phyloP scores from a whole-genome alignment of 768 basidiomycete species.

The Termitomyces sp. region DNA sequence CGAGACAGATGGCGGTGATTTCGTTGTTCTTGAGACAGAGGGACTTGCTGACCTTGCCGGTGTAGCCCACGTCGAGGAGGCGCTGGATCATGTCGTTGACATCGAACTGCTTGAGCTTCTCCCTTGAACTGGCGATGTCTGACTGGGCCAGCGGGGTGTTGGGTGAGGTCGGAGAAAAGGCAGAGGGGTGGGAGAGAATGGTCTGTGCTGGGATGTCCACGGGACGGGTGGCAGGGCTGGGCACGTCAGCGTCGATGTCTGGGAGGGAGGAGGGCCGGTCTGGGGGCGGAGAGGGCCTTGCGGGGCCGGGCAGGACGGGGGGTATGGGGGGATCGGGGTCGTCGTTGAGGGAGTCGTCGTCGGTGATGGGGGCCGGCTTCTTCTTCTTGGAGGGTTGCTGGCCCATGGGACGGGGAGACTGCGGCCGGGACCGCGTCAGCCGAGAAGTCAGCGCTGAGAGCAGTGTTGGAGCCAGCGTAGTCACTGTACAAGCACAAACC shows the following conservation, averaged over 20 bases:
- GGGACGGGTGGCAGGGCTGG: constrained; percentile 37
- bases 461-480: constrained; percentile 78
- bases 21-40: constrained; percentile 94
- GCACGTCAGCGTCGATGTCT: constrained; percentile 27
- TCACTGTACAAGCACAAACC: neutral
- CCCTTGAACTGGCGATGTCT: constrained; percentile 45
- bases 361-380: constrained; percentile 63
- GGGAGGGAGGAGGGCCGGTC: constrained; percentile 24
- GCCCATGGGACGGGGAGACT: constrained; percentile 79
- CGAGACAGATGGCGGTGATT: constrained; percentile 90
- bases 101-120: constrained; percentile 71
- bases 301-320: constrained; percentile 23
- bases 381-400: constrained; percentile 82
- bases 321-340: constrained; percentile 19
- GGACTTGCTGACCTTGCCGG: constrained; percentile 96
- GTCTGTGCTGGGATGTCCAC: constrained; percentile 84
- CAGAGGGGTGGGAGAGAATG: constrained; percentile 70
- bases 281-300: constrained; percentile 27
- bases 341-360: constrained; percentile 33
- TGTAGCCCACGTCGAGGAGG: constrained; percentile 93
- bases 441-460: constrained; percentile 72
- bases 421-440: constrained; percentile 66
- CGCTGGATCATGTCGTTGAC: constrained; percentile 98
- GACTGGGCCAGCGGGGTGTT: constrained; percentile 33
- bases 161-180: constrained; percentile 50